Evolutionary conservation across 1,284 basidiomycete genomes (phyloP).

Genomic region (Tetrapyrgos nigripes): DNA sequence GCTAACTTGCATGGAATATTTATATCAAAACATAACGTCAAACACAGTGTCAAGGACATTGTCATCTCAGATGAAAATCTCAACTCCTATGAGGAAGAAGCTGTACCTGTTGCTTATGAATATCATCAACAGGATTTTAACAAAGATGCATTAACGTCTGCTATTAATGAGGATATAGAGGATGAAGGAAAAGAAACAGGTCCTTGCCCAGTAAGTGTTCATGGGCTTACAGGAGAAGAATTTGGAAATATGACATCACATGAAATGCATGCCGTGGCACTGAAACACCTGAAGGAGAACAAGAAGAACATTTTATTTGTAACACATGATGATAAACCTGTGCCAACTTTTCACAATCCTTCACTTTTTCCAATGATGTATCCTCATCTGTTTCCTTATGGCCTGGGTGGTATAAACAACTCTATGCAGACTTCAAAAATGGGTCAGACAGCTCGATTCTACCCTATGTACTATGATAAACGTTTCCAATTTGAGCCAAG

Average conservation of each 20-base stretch:
- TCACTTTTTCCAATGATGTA: slow-evolving; percentile 4
- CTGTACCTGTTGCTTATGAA: slow-evolving; percentile 35
- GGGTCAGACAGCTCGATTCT: slow-evolving; percentile 20
- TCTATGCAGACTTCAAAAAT: slow-evolving; percentile 16
- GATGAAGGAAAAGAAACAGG: slow-evolving; percentile 30
- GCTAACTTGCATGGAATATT: not conserved
- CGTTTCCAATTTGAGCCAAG: slow-evolving; percentile 40
- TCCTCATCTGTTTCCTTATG: slow-evolving; percentile 1
- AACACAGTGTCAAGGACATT: slow-evolving; percentile 27
- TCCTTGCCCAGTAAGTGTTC: slow-evolving; percentile 32
- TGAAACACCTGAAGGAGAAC: not conserved
- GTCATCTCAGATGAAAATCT: slow-evolving; percentile 41
- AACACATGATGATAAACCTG: not conserved
- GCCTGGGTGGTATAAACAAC: slow-evolving; percentile 1
- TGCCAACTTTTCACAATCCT: slow-evolving; percentile 2
- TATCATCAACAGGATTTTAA: slow-evolving; percentile 25
- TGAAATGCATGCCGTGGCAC: not conserved
- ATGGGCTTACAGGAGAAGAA: slow-evolving; percentile 18
- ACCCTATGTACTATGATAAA: slow-evolving; percentile 45
- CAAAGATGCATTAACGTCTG: slow-evolving; percentile 19
- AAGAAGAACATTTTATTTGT: not conserved
- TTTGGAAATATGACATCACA: slow-evolving; percentile 22
- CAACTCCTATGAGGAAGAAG: slow-evolving; percentile 33
- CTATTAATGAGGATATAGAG: slow-evolving; percentile 26
- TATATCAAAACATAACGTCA: not conserved